Evolutionary conservation across 768 basidiomycete genomes (phyloP).

Genomic region (Pleurotus salmoneostramineus): DNA sequence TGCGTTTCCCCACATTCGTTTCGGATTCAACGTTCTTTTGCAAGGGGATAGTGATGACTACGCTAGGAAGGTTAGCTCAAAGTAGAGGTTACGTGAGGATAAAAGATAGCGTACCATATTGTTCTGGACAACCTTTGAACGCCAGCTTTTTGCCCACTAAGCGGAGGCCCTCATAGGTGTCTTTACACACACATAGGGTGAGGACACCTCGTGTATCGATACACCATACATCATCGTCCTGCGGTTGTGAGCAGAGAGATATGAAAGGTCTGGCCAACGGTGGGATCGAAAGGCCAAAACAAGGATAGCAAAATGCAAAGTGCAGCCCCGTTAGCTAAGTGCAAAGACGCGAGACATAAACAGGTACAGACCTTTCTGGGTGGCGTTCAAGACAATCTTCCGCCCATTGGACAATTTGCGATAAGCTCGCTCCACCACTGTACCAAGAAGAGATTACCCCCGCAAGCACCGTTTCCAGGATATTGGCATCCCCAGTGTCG

Average conservation of each 20-base stretch:
- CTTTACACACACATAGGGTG: slow-evolving; percentile 51
- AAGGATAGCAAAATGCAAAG: neutral
- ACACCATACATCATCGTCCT: slow-evolving; percentile 62
- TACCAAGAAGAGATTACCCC: neutral
- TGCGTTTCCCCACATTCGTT: slow-evolving; percentile 31
- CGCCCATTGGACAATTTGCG: slow-evolving; percentile 38
- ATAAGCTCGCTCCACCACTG: slow-evolving; percentile 38
- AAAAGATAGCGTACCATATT: slow-evolving; percentile 36
- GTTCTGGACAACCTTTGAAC: slow-evolving; percentile 45
- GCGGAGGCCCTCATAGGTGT: slow-evolving; percentile 59
- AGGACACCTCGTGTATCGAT: slow-evolving; percentile 60
- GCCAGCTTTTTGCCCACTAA: slow-evolving; percentile 52
- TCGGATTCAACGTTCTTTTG: slow-evolving; percentile 32
- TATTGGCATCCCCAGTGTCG: neutral
- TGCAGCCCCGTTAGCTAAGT: too few relatives aligned
- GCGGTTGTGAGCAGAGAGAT: slow-evolving; percentile 26
- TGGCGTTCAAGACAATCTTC: slow-evolving; percentile 21
- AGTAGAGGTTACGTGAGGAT: neutral
- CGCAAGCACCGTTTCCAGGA: neutral
- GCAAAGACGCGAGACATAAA: too few relatives aligned
- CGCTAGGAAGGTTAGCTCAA: slow-evolving; percentile 9
- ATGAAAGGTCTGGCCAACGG: slow-evolving; percentile 28
- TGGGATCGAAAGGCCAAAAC: neutral
- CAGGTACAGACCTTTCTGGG: slow-evolving; percentile 22
- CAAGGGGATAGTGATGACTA: slow-evolving; percentile 48